These are phyloP conservation scores for Cynanchum wilfordii DNA, from an alignment of 257 asterid species.

Conservation along the genomic window DNA sequence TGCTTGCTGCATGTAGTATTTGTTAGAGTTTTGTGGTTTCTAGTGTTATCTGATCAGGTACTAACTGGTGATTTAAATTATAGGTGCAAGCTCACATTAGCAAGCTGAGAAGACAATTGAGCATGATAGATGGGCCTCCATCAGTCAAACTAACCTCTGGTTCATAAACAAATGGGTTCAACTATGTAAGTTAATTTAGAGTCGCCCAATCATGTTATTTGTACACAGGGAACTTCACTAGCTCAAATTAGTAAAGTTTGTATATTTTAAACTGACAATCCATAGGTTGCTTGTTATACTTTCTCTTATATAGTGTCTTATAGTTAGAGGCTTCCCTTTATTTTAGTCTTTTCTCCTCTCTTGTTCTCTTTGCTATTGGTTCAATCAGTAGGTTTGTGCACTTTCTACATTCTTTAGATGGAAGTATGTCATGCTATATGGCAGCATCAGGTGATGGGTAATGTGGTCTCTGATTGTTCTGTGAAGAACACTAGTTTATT, in stretches of 20 bases:
- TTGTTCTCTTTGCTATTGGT: neutral
- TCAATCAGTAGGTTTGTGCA: neutral
- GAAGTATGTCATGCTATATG: neutral
- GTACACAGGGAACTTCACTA: conserved; percentile 20
- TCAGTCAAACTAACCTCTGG: conserved; percentile 45
- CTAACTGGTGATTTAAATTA: conserved; percentile 13
- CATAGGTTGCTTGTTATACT: conserved; percentile 2
- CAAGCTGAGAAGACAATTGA: conserved; percentile 70
- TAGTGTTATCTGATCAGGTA: neutral
- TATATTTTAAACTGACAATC: conserved; percentile 1
- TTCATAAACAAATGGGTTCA: conserved; percentile 24
- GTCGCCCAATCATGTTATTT: conserved; percentile 1
- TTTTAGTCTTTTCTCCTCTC: neutral
- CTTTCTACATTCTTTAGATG: neutral
- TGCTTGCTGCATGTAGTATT: neutral
- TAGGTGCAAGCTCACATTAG: conserved; percentile 77
- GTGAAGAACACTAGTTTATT: neutral
- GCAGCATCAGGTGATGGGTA: neutral
- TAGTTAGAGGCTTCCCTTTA: neutral
- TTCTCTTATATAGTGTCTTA: neutral
- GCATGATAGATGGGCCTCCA: conserved; percentile 52
- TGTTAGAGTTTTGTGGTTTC: neutral
- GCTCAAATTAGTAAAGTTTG: conserved; percentile 23
- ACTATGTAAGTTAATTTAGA: conserved; percentile 14
- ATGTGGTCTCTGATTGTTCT: conserved; percentile 3